A percentile compares a stretch with the other conserved stretches of the same genome.
These are phyloP conservation scores for Jimgerdemannia lactiflua DNA, from an alignment of 192 early-diverging fungal species.

Conservation along the genomic window DNA sequence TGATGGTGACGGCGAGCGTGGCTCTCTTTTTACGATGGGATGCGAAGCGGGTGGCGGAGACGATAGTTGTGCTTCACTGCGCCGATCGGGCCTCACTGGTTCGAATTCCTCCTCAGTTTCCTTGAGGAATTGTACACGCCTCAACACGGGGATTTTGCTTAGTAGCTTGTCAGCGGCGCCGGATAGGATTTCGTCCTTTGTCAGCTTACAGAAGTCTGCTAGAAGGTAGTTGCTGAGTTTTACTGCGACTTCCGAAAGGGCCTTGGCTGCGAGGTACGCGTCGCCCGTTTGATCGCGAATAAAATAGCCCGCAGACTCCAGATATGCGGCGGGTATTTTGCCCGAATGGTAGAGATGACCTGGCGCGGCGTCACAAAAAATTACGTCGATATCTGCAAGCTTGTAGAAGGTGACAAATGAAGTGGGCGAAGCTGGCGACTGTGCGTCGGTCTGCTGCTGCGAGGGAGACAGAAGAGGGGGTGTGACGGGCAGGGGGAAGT, in stretches of 20 bases:
- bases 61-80: background rate
- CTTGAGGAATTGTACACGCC: background rate
- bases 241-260: constrained; percentile 19
- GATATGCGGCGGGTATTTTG: constrained; percentile 14
- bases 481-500: constrained; percentile 13
- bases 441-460: constrained; percentile 1
- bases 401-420: constrained; percentile 11
- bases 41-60: background rate
- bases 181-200: constrained; percentile 10
- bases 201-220: constrained; percentile 30
- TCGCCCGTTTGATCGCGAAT: constrained; percentile 25
- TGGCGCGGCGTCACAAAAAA: constrained; percentile 12
- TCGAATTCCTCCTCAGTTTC: background rate
- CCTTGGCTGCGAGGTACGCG: constrained; percentile 24
- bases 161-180: constrained; percentile 22
- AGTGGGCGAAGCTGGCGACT: constrained; percentile 1
- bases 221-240: constrained; percentile 18
- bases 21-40: background rate
- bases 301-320: constrained; percentile 12
- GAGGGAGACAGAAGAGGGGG: background rate
- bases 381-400: constrained; percentile 17
- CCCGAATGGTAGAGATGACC: constrained; percentile 11
- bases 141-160: constrained; percentile 7
- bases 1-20: background rate
- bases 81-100: background rate